Evolutionary conservation across 768 basidiomycete species (phyloP), one percentile per base, ranked within the genome.

Genomic region (Chalciporus chontae): DNA sequence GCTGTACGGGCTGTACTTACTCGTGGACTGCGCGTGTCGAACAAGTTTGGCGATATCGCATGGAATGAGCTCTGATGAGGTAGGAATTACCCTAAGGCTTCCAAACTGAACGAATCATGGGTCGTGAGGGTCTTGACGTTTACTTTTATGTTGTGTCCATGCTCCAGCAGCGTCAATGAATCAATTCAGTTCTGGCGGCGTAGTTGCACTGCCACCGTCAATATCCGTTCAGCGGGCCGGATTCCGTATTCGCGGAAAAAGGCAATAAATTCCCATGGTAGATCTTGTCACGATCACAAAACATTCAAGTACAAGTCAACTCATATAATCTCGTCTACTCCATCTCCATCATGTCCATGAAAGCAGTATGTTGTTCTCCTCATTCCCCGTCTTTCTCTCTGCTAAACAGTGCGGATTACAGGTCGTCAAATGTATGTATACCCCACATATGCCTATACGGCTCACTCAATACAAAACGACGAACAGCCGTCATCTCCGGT

Each of bases 401-500:
- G 26, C 41, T 50, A 34, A 50, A 23, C 37, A 26, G 37, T 31
- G 17, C 18, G 47, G 24, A 10, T 23, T 45, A 18, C 50, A 84
- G 81, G 72, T 81, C 57, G 80, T 83, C 55, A 84, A 84, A 76
- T 82, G 81, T 83, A 64, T 47, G 68, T 71, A 31, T 48, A 42
- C 8, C 11, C 17, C 31, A 14, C 45, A 29, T 39, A 46, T 13
- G 21, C n/a, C 40, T 40, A 11, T 34, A 53, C 49, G 44, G 48
- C 61, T 65, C 52, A 61, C 54, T 53, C 49, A 53, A 29, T 65
- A 53, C 43, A 57, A 50, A 57, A 63, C 66, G 43, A 55, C 57
- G 40, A 11, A 47, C 66, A 93, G 93, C 90, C 63, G 91, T 90
- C 59, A 80, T 90, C 54, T 95, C 93, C 39, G 93, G 91, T 32